Evolutionary conservation across 1,139 yeast genomes (phyloP).

Genomic region (Saccharomycopsis hybrid): DNA sequence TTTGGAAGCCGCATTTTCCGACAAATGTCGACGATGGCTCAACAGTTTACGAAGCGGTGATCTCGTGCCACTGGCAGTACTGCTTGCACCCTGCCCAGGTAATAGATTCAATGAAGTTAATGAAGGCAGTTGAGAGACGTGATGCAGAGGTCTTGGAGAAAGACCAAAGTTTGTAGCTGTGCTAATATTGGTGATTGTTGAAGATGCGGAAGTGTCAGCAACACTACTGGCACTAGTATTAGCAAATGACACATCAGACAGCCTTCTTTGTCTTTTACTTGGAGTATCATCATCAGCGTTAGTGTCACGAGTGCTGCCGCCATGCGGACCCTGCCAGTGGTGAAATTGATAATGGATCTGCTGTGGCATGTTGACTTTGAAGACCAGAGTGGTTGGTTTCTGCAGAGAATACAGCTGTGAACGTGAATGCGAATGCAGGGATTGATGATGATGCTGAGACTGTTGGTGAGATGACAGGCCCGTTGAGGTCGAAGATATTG

Average conservation of each 20-base stretch:
- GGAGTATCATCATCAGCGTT: not conserved
- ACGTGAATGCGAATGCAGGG: no score
- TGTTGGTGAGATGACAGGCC: conserved; percentile 3
- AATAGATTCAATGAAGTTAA: not conserved
- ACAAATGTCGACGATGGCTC: conserved; percentile 2
- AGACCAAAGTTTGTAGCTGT: not conserved
- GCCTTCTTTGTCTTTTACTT: not conserved
- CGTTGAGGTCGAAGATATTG: conserved; percentile 8
- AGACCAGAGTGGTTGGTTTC: conserved; percentile 20
- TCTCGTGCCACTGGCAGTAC: not conserved
- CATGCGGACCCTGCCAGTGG: conserved; percentile 19
- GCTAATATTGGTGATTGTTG: no score
- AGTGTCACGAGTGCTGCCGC: not conserved
- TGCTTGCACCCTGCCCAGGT: no score
- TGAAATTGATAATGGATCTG: conserved; percentile 20
- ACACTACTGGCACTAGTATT: not conserved
- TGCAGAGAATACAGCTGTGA: no score
- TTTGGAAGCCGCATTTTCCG: not conserved
- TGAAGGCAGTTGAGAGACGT: not conserved
- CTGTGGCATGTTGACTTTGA: conserved; percentile 20
- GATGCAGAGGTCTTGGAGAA: not conserved
- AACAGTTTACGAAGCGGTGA: not conserved
- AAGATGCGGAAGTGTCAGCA: not conserved
- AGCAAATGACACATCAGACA: not conserved
- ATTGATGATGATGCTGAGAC: conserved; percentile 2